Evolutionary conservation across 2,329 filamentous ascomycete species (phyloP).

Genomic region (Beauveria brongniartii): DNA sequence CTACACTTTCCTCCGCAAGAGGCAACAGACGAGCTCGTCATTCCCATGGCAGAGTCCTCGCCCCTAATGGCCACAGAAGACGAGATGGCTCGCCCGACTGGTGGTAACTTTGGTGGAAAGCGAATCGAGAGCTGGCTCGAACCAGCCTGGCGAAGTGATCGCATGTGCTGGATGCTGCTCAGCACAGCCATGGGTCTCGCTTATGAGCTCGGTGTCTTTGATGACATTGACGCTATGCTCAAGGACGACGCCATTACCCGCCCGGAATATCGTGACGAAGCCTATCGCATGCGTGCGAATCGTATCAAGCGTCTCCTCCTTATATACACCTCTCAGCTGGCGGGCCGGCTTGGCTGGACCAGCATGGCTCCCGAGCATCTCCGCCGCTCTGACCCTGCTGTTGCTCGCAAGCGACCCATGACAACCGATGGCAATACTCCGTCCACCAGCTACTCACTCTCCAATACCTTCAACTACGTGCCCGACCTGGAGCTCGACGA

Average conservation of each 20-base stretch:
- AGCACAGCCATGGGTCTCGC: slow-evolving; percentile 84
- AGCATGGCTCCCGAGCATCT: slow-evolving; percentile 78
- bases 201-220: slow-evolving; percentile 93
- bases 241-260: slow-evolving; percentile 50
- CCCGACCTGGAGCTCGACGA: slow-evolving; percentile 59
- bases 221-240: slow-evolving; percentile 69
- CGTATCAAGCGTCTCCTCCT: slow-evolving; percentile 81
- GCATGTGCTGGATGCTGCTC: slow-evolving; percentile 97
- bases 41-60: slow-evolving; percentile 48
- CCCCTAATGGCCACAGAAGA: slow-evolving; percentile 31
- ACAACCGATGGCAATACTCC: slow-evolving; percentile 52
- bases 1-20: slow-evolving; percentile 88
- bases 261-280: slow-evolving; percentile 64
- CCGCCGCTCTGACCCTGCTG: slow-evolving; percentile 48
- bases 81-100: slow-evolving; percentile 23
- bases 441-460: slow-evolving; percentile 49
- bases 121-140: slow-evolving; percentile 94
- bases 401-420: slow-evolving; percentile 40
- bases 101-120: slow-evolving; percentile 64
- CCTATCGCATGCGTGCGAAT: slow-evolving; percentile 66
- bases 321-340: slow-evolving; percentile 90
- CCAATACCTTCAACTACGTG: slow-evolving; percentile 56
- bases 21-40: slow-evolving; percentile 59
- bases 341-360: slow-evolving; percentile 82
- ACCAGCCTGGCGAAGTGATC: slow-evolving; percentile 87